Evolutionary conservation across 805 yeast species (phyloP), one percentile per base, ranked within the genome.

Genomic region (Jamesozyma jinghongensis): DNA sequence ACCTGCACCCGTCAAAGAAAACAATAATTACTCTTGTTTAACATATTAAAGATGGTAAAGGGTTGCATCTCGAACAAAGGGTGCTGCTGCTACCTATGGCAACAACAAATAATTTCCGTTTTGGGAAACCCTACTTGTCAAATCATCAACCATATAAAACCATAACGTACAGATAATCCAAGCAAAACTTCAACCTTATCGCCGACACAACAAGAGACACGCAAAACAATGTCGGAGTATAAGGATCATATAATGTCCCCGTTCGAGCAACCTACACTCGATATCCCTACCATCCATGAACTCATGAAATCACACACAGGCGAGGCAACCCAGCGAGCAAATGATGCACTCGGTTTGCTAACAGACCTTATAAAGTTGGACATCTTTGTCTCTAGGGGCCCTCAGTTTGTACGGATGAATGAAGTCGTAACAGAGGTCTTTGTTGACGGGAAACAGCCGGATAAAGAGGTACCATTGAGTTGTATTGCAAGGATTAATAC

Each of bases 401-500:
- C 41, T 11, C 40, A 43, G 11, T 41, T 37, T 16, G 35, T 34
- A 17, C 45, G 38, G 8, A 35, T 41, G 12, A 31, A 32, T 35
- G 39, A 27, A 19, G 18, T 18, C 18, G 33, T 36, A 4, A 14
- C 31, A 16, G 38, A 32, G 4, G 31, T 27, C 22, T 39, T 42
- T 26, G 14, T 30, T n/a, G 25, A 26, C 14, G 14, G 12, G 13
- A 16, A 41, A 4, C 14, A 20, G 8, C 16, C 20, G 6, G 19
- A 77, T 50, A 67, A 69, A 34, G 73, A 70, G 37, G 62, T 79
- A 32, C 74, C 83, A 1, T 63, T 68, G 43, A 70, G 74, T 44
- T 81, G 79, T 11, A 64, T 78, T 22, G 53, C 54, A 6, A 70
- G 67, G 17, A 75, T 81, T 53, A 72, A 77, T 14, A 57, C 56